phyloP scores from a whole-genome alignment of 208 protist species.

The Leishmania arabica region DNA sequence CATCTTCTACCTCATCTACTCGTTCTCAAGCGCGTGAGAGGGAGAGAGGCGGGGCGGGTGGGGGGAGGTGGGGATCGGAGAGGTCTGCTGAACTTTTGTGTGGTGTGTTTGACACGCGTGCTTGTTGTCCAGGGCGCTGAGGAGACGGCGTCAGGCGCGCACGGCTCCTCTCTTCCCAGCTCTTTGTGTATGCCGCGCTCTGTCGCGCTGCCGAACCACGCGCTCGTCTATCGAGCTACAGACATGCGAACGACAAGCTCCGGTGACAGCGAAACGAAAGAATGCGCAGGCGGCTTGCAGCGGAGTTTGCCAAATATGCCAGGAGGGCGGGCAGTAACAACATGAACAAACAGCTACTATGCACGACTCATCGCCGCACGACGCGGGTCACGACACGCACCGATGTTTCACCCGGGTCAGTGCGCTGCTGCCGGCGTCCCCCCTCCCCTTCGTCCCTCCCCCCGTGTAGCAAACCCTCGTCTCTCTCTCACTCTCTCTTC shows the following conservation, averaged over 20 bases:
- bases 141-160: not conserved
- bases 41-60: not conserved
- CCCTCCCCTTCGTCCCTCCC: not conserved
- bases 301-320: not conserved
- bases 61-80: not conserved
- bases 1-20: constrained; percentile 35
- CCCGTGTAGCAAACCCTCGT: not conserved
- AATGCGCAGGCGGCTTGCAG: no score
- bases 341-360: not conserved
- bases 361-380: not conserved
- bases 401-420: not conserved
- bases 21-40: constrained; percentile 16
- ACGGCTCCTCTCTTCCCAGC: not conserved
- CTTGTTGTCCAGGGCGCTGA: not conserved
- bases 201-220: not conserved
- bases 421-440: not conserved
- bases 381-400: not conserved
- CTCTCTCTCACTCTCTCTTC: not conserved
- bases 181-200: not conserved
- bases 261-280: not conserved
- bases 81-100: not conserved
- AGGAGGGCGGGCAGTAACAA: not conserved
- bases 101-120: not conserved
- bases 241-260: not conserved
- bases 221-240: not conserved